Evolutionary conservation across 1,284 basidiomycete genomes (phyloP), one percentile per base, ranked within the genome.

Genomic region (Pseudozyma sp.): DNA sequence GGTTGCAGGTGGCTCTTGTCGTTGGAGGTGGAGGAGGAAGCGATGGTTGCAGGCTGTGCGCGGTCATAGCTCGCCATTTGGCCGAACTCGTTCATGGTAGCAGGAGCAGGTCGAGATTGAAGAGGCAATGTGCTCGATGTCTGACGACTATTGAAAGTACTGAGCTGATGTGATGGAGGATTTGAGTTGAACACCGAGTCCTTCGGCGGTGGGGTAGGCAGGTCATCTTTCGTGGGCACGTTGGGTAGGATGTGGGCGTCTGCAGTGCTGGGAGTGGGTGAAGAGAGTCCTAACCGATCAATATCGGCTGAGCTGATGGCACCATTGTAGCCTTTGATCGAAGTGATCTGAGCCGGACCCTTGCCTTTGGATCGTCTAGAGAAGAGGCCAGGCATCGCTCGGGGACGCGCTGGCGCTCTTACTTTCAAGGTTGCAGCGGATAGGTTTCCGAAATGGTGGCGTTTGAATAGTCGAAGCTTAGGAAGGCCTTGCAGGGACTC

Each of bases 371-470:
- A 36, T 38, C 61, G 56, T 52, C 68, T 43, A 16, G 67, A 75
- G 36, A 75, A 75, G 56, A 75, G 59, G 48, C 56, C 58, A 19
- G 72, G 72, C 72, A 75, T 75, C 42, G 63, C 58, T 55, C 31
- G 14, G 1, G 25, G 44, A 50, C 35, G 51, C 60, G 25, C 16
- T 25, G 45, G 47, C 45, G 48, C 45, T 58, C 43, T 43, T n/a
- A n/a, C n/a, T n/a, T 18, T 50, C 21, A 19, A 19, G 19, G 45
- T 47, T 11, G 21, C 18, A 25, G 16, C 21, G 19, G 45, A 12
- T 13, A 8, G 5, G 21, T 25, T 9, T 11, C 3, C 25, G 19
- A 18, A 47, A 47, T 47, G 45, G 19, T 25, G 45, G 19, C 45
- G 43, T 7, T 44, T 44, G 25, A 6, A 19, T 47, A 47, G 45